Evolutionary conservation across 331 rosid species (phyloP).

Genomic region (Quercus phellos): DNA sequence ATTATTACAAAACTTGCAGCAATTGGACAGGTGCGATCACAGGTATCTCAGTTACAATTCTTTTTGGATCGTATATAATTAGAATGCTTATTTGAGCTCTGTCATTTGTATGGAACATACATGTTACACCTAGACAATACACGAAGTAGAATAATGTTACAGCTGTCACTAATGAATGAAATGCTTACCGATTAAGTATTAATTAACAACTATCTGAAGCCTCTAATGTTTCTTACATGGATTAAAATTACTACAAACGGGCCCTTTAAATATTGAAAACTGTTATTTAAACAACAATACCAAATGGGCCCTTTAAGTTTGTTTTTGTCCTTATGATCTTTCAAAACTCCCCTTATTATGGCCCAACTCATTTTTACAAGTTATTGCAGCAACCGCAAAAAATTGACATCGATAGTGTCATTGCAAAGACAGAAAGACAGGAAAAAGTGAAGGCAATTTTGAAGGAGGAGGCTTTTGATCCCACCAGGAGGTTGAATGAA

Average conservation of each 20-base stretch:
- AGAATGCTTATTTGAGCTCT: background rate
- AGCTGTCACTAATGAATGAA: background rate
- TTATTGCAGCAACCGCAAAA: slow-evolving; percentile 34
- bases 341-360: background rate
- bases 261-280: too few relatives aligned
- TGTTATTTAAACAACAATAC: too few relatives aligned
- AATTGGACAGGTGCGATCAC: slow-evolving; percentile 17
- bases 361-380: background rate
- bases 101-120: too few relatives aligned
- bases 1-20: slow-evolving; percentile 41
- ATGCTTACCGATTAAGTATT: background rate
- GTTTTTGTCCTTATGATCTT: background rate
- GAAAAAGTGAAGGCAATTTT: background rate
- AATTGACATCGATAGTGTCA: background rate
- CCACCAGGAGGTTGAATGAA: slow-evolving; percentile 14
- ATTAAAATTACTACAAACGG: background rate
- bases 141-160: background rate
- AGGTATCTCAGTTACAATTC: slow-evolving; percentile 26
- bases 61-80: background rate
- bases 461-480: slow-evolving; percentile 11
- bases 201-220: too few relatives aligned
- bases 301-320: too few relatives aligned
- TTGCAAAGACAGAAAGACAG: background rate
- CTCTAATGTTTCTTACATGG: too few relatives aligned
- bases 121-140: background rate